Conservation (phyloP, 2,329 filamentous ascomycete genomes). For the Ceratocystis ficicola region DNA sequence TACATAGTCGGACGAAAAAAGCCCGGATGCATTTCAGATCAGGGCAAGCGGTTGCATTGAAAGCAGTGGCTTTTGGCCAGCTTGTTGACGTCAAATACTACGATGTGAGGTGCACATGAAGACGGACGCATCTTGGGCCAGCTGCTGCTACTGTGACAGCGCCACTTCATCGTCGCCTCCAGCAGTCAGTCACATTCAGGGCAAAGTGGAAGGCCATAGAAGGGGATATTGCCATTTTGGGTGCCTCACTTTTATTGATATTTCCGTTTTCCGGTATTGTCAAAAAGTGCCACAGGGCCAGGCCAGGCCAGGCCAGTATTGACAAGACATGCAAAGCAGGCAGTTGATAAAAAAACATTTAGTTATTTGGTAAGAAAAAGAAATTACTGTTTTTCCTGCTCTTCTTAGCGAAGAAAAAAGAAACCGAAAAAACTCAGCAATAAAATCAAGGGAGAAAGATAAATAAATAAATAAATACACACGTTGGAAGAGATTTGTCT, state of each 20-base stretch:
- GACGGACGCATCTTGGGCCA: background rate
- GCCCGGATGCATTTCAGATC: too few relatives aligned
- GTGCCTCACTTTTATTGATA: background rate
- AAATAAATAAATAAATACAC: background rate
- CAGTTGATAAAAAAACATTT: background rate
- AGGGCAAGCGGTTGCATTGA: too few relatives aligned
- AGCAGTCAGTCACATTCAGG: background rate
- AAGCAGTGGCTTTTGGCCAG: too few relatives aligned
- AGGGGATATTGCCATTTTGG: background rate
- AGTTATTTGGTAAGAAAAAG: background rate
- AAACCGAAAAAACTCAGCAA: background rate
- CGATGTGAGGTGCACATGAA: background rate
- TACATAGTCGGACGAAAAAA: too few relatives aligned
- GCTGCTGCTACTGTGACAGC: background rate
- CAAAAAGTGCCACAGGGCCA: background rate
- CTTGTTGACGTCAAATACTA: background rate
- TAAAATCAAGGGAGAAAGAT: background rate
- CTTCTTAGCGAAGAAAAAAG: background rate
- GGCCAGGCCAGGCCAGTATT: too few relatives aligned
- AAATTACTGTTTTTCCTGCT: background rate
- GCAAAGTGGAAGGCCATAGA: background rate
- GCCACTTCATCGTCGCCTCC: background rate
- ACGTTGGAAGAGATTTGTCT: background rate
- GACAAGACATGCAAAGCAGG: background rate
- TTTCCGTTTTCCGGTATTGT: constrained; percentile 1